Percentiles rank a stretch among this genome's conserved stretches.
Conservation (phyloP, 2,329 filamentous ascomycete genomes). For the Trichoderma cornu-damae region DNA sequence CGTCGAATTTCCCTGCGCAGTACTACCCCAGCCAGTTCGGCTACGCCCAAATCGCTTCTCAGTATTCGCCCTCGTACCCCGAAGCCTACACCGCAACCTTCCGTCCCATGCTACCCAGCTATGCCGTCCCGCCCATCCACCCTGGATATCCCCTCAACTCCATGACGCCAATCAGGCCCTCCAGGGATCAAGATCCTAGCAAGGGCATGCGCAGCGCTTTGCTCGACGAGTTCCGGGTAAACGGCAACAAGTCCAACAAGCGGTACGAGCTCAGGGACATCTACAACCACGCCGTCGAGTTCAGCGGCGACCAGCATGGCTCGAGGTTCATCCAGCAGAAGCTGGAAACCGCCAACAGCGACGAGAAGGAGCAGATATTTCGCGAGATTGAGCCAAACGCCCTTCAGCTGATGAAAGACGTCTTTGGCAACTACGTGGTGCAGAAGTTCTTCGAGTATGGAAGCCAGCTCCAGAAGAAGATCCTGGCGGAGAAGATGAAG, state of each 20-base stretch:
- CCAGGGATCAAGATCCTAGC: conserved; percentile 53
- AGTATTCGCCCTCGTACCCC: conserved; percentile 34
- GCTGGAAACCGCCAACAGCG: conserved; percentile 85
- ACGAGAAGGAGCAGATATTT: conserved; percentile 91
- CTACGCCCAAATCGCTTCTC: conserved; percentile 29
- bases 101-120: conserved; percentile 31
- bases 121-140: conserved; percentile 33
- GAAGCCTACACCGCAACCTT: conserved; percentile 35
- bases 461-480: conserved; percentile 86
- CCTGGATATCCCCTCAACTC: conserved; percentile 28
- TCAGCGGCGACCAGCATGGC: conserved; percentile 91
- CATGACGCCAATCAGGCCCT: conserved; percentile 32
- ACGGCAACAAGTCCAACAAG: conserved; percentile 60
- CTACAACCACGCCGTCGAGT: conserved; percentile 82
- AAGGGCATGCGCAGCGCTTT: conserved; percentile 64
- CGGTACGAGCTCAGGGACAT: conserved; percentile 86
- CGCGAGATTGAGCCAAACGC: conserved; percentile 79
- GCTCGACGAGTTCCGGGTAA: conserved; percentile 74
- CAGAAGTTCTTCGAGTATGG: conserved; percentile 98
- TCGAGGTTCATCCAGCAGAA: conserved; percentile 95
- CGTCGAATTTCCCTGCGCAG: conserved; percentile 25
- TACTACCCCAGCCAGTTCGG: conserved; percentile 33
- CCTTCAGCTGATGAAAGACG: conserved; percentile 86
- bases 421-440: conserved; percentile 97
- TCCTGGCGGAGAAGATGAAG: conserved; percentile 80